Conservation (phyloP, 345 rosid species). For the Ceriops decandra region DNA sequence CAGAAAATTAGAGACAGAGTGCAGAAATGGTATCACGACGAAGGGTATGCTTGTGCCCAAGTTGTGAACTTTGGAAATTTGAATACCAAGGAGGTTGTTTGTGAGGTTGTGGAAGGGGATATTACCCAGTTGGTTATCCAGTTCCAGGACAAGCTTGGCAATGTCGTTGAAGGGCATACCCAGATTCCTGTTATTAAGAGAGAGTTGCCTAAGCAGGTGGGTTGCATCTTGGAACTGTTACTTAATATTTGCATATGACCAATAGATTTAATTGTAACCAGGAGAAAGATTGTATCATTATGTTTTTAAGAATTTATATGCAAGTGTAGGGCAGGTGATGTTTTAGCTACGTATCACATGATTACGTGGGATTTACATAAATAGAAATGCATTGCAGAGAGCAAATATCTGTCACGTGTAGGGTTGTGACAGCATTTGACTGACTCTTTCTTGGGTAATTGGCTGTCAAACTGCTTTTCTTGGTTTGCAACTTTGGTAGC, state of each 20-base stretch:
- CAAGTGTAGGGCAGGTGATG: too few relatives aligned
- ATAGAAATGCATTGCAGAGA: too few relatives aligned
- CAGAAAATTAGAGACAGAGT: constrained; percentile 93
- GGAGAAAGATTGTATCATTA: too few relatives aligned
- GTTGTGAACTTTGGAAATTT: constrained; percentile 95
- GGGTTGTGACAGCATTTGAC: too few relatives aligned
- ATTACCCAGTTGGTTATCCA: constrained; percentile 68
- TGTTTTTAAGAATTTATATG: too few relatives aligned
- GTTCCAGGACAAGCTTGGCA: constrained; percentile 90
- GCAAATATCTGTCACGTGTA: too few relatives aligned
- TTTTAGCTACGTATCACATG: too few relatives aligned
- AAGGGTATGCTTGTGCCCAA: constrained; percentile 96
- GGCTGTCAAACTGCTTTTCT: too few relatives aligned
- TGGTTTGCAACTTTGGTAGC: too few relatives aligned
- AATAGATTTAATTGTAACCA: constrained; percentile 31
- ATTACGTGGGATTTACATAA: too few relatives aligned
- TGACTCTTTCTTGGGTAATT: too few relatives aligned
- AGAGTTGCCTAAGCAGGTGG: constrained; percentile 74
- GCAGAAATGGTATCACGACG: constrained; percentile 95
- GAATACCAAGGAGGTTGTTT: constrained; percentile 91
- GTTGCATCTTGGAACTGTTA: neutral
- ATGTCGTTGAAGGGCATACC: constrained; percentile 85
- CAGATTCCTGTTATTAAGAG: constrained; percentile 65
- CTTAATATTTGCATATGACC: constrained; percentile 10
- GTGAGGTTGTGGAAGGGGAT: constrained; percentile 96